Evolutionary conservation across 805 yeast genomes (phyloP).

Genomic region (Yarrowia porcina): DNA sequence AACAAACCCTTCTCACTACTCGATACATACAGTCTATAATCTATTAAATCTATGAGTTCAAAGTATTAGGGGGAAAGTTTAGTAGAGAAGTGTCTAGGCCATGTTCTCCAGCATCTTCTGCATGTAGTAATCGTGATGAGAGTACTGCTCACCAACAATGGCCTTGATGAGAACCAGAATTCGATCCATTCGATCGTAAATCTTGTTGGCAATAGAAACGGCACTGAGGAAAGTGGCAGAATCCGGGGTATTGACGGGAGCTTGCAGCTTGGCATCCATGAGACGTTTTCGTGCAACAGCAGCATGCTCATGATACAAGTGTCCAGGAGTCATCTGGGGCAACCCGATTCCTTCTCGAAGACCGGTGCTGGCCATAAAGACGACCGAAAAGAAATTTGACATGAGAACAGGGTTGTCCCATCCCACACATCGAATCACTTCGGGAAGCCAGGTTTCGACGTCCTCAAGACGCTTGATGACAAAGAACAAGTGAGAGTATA

Average conservation of each 20-base stretch:
- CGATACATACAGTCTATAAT: neutral
- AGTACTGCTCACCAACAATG: slow-evolving; percentile 40
- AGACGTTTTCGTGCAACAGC: neutral
- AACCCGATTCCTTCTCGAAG: slow-evolving; percentile 35
- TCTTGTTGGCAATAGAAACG: slow-evolving; percentile 32
- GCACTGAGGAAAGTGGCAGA: slow-evolving; percentile 33
- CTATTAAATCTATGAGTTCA: neutral
- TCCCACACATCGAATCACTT: slow-evolving; percentile 33
- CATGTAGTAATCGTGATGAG: slow-evolving; percentile 29
- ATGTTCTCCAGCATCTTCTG: slow-evolving; percentile 25
- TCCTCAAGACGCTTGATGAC: slow-evolving; percentile 35
- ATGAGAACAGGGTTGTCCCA: slow-evolving; percentile 35
- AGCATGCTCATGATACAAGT: slow-evolving; percentile 27
- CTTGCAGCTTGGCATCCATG: neutral
- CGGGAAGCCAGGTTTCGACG: slow-evolving; percentile 30
- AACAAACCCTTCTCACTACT: too few relatives aligned
- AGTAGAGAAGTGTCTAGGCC: neutral
- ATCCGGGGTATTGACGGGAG: slow-evolving; percentile 28
- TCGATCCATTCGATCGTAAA: slow-evolving; percentile 38
- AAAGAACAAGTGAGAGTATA: slow-evolving; percentile 33
- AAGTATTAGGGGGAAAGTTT: neutral
- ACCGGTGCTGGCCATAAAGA: slow-evolving; percentile 37
- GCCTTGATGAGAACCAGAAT: slow-evolving; percentile 35
- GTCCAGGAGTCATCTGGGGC: slow-evolving; percentile 38
- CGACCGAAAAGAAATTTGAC: slow-evolving; percentile 35